Base-by-base conservation (phyloP, 2,329 filamentous ascomycete species). In the Alternaria conjuncta region DNA sequence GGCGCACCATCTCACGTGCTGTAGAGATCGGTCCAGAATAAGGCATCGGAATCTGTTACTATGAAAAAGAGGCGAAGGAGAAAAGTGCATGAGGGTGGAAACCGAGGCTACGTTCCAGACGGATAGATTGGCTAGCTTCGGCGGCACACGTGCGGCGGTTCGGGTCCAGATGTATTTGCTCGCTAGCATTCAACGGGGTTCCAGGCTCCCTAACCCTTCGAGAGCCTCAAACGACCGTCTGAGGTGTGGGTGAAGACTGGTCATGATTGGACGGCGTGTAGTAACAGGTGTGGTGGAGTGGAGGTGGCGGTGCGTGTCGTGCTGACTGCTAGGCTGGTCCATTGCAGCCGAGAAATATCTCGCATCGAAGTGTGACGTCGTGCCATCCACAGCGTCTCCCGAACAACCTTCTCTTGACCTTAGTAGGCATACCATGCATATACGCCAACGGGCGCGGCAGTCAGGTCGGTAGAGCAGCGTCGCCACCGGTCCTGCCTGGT, bases 1-100 rank as follows among this genome's bases (percentile, higher is more conserved):
- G 44, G 28, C 44, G 21, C 23, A 43, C 54, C 49, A 30, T 51
- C 62, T 65, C 62, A 65, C 62, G 62, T 65, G 62, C 55, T 20
- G 26, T 58, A 26, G n/a, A 56, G 23, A 55, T 9, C 21, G 25
- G 25, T 50, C 30, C 30, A 51, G 47, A 44, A 43, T 18, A 59
- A 36, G 26, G 11, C 44, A 25, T 51, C 15, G 49, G n/a, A 41
- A 46, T 18, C 11, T 28, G 12, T 47, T 50, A 43, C 18, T 15
- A 51, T 43, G 26, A 49, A 12, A 30, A 20, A 26, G 32, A 50
- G 36, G 53, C 25, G 28, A 46, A 26, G 21, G 45, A 41, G 36
- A 51, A 53, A 43, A 49, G 45, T 41, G 32, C 13, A 55, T 21
- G 18, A 47, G 18, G 20, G 28, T 49, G 51, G 57, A 32, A 21